Evolutionary conservation across 305 asterid species (phyloP), one percentile per base, ranked within the genome.

Genomic region (Ilex paraguariensis): DNA sequence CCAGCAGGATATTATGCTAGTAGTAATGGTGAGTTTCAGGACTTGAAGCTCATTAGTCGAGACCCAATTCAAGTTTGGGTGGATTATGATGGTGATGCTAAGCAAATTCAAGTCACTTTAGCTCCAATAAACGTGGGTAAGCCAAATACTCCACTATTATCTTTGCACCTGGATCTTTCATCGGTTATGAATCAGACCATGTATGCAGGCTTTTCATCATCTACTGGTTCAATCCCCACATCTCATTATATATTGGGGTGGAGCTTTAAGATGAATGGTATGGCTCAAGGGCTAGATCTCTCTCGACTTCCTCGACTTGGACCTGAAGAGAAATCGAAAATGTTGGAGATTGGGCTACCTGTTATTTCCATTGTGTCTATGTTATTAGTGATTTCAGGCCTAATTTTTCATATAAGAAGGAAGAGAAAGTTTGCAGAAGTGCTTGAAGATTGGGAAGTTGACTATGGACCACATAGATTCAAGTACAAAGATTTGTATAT

Each of bases 391-490:
- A 21, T 21, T 21, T 21, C 28, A 21, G 28, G 28, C 28, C 28
- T 21, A 21, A 21, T 21, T 21, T 21, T 1, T 21, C 28, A 21
- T 21, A 21, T 21, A 21, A 21, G 28, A 21, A 21, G 28, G 28
- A 21, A 21, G 28, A 1, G 28, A 21, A 21, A 21, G 28, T 21
- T 21, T 21, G 28, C 28, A 21, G 28, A 21, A 21, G 28, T 21
- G 28, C 28, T 21, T 21, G 28, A 21, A 21, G 28, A 21, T 21
- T 21, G 88, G 88, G 88, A 82, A 56, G 53, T 57, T n/a, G 81
- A 76, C 46, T 83, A 83, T 62, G 69, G 73, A 44, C 73, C 86
- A 3, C 87, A 81, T 13, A 81, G 93, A 66, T 82, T 78, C 61
- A 73, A 54, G 28, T 85, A 77, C 77, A 85, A 77, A 61, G 93